A percentile compares a stretch with the other conserved stretches of the same genome.
phyloP scores from a whole-genome alignment of 1,139 yeast genomes.

The Protomyces pachydermus region DNA sequence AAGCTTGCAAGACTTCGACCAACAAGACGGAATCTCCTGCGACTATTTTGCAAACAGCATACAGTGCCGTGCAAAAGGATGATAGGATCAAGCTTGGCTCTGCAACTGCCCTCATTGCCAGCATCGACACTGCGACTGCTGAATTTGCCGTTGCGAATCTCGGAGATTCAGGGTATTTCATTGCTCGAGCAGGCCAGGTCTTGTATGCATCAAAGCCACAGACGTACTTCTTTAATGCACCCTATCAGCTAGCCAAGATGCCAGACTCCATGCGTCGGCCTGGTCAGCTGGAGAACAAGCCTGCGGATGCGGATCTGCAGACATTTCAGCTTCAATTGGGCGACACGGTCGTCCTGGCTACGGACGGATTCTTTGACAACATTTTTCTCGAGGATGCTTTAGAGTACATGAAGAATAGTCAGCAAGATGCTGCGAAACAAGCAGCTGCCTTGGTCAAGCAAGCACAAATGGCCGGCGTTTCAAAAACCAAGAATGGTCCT shows the following conservation, averaged over 20 bases:
- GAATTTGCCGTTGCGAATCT: constrained; percentile 61
- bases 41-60: constrained; percentile 8
- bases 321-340: constrained; percentile 49
- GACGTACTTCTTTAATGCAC: constrained; percentile 81
- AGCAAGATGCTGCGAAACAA: not conserved
- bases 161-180: constrained; percentile 94
- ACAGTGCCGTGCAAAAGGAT: constrained; percentile 44
- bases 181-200: constrained; percentile 62
- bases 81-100: constrained; percentile 81
- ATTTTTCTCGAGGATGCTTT: constrained; percentile 70
- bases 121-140: constrained; percentile 52
- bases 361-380: constrained; percentile 93
- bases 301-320: constrained; percentile 46
- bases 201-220: constrained; percentile 69
- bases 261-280: constrained; percentile 57
- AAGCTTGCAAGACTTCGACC: not conserved
- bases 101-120: constrained; percentile 87
- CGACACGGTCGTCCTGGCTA: constrained; percentile 77
- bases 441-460: constrained; percentile 6
- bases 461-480: constrained; percentile 7
- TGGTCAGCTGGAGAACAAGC: constrained; percentile 52
- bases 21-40: constrained; percentile 3
- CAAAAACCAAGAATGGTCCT: constrained; percentile 15
- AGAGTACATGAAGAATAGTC: constrained; percentile 36
- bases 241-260: constrained; percentile 80